phyloP scores from a whole-genome alignment of 1,284 basidiomycete species.

The Papiliotrema nemorosa region DNA sequence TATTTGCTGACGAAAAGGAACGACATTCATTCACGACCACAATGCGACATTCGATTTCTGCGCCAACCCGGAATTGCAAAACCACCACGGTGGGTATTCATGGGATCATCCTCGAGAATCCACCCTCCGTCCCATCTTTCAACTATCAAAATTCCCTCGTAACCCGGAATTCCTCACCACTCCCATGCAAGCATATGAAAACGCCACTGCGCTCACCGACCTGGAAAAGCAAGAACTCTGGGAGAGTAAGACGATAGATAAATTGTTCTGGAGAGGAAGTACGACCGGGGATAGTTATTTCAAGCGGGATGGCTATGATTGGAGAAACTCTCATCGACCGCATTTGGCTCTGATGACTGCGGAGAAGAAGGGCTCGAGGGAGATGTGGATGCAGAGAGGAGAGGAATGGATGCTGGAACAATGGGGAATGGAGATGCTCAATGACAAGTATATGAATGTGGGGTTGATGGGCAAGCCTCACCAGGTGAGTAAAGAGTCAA shows the following conservation, averaged over 20 bases:
- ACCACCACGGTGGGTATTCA: neutral
- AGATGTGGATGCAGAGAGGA: conserved; percentile 3
- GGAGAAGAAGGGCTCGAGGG: neutral
- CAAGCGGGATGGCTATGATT: conserved; percentile 31
- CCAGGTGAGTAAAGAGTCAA: too few relatives aligned
- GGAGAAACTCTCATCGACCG: too few relatives aligned
- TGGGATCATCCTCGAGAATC: neutral
- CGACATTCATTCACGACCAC: neutral
- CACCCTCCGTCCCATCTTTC: neutral
- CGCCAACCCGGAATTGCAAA: neutral
- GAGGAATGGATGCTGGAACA: conserved; percentile 13
- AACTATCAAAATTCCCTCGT: neutral
- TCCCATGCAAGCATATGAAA: neutral
- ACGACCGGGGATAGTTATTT: conserved; percentile 47
- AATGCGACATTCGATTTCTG: neutral
- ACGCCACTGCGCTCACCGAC: neutral
- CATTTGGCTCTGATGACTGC: neutral
- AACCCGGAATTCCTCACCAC: neutral
- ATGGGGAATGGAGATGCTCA: conserved; percentile 19
- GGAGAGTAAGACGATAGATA: conserved; percentile 40
- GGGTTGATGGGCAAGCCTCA: conserved; percentile 34
- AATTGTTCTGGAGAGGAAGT: conserved; percentile 51
- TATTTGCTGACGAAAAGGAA: too few relatives aligned
- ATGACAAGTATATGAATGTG: conserved; percentile 38
- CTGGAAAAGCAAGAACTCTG: conserved; percentile 27